Evolutionary conservation across 2,329 filamentous ascomycete genomes (phyloP), one percentile per base, ranked within the genome.

Genomic region (Calonectria pseudoreteaudii): DNA sequence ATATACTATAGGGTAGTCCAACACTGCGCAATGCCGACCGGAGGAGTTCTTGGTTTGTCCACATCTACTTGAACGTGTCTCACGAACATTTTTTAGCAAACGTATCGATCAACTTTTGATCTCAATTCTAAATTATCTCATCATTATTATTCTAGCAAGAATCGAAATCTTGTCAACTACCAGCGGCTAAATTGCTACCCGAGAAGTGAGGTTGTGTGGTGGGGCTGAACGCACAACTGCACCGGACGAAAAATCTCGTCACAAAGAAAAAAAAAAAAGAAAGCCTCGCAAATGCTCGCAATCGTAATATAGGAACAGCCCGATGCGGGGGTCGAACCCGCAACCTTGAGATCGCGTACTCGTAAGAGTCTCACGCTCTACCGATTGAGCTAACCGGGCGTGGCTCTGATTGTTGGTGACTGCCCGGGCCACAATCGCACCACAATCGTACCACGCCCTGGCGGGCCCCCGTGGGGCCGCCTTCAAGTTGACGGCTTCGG

Each of bases 311-410:
- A 23, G 3, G 16, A 72, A 72, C 44, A 85, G 83, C 82, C 83
- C 83, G 81, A 84, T 82, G 83, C 82, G 83, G 83, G 83, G 84
- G 83, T 88, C 87, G 87, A 89, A 90, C 89, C 86, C 86, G 85
- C 87, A 89, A 86, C 87, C 87, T 89, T 88, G 86, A 89, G 87
- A 88, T 89, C 50, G 80, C 66, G 77, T 74, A 77, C 78, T 78
- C 75, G n/a, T 89, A 89, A 89, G 90, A 92, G 91, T 92, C 91
- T 91, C 88, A 91, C 90, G 90, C 90, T 92, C 90, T 92, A 91
- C 80, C 78, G 76, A 82, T 81, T 81, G 77, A 82, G 78, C 79
- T 81, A 81, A 79, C 79, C 80, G 76, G 77, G 77, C 77, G 70
- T 71, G 70, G 70, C 69, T 74, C 66, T 71, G 13, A 56, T 68